A percentile compares a stretch with the other conserved stretches of the same genome.
phyloP scores from a whole-genome alignment of 352 stramenopile genomes.

The Globisporangium paddicum region DNA sequence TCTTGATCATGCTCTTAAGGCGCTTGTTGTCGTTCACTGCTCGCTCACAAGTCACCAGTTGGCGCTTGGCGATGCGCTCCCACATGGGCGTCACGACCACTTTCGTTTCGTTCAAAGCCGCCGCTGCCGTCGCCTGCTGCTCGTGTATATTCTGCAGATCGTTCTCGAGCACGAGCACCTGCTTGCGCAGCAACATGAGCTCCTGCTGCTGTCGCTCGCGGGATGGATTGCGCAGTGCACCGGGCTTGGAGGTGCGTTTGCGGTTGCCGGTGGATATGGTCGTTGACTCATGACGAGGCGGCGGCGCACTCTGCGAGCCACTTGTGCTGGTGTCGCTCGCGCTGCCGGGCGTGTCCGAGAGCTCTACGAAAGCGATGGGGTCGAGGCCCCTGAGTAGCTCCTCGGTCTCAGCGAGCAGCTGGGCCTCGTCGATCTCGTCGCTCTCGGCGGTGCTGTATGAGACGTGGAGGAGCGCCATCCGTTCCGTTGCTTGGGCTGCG shows the following conservation, averaged over 20 bases:
- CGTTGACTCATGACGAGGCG: neutral
- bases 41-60: neutral
- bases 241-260: slow-evolving; percentile 2
- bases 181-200: slow-evolving; percentile 16
- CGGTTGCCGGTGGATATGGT: neutral
- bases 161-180: slow-evolving; percentile 17
- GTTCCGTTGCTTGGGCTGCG: no score
- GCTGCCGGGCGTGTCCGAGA: neutral
- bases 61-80: slow-evolving; percentile 9
- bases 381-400: slow-evolving; percentile 1
- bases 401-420: neutral
- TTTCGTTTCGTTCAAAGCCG: neutral
- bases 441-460: neutral
- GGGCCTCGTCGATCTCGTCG: neutral
- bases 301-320: neutral
- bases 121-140: neutral
- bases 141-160: slow-evolving; percentile 9
- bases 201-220: slow-evolving; percentile 23
- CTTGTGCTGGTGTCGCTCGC: neutral
- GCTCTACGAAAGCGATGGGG: neutral
- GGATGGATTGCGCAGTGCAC: slow-evolving; percentile 11
- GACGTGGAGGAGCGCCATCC: neutral
- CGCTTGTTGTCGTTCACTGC: slow-evolving; percentile 7
- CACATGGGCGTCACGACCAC: neutral
- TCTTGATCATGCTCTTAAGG: slow-evolving; percentile 3